Base-by-base conservation (phyloP, 352 stramenopile species). In the Elongisporangium prolatum region DNA sequence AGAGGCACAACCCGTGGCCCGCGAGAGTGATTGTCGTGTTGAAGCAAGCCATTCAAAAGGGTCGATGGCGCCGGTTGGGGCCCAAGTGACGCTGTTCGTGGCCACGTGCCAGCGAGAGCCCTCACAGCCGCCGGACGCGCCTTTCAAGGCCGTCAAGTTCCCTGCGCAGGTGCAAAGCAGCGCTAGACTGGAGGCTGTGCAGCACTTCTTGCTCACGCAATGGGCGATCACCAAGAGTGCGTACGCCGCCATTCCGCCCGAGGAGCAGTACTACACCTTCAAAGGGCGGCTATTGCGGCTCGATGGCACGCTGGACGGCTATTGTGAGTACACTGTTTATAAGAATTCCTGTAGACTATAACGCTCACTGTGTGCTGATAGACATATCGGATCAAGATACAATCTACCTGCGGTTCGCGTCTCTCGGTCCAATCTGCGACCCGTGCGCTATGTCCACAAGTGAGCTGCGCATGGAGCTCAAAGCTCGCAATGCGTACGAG, bases 401-500 rank as follows among this genome's bases (percentile, higher is more conserved):
- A 3, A 81, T 92, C 37, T 90, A 88, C 53, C 53, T 92, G 20
- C 72, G 82, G 4, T 89, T 92, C 37, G 59, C 72, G 21, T 88
- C 74, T 4, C 54, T 90, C 25, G 82, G 82, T 6, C 82, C 78
- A 51, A 76, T 92, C 34, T 79, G 67, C 22, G 80, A 88, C 47
- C 77, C 82, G 10, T 92, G 77, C 72, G 82, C 80, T 6, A 88
- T 92, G 80, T 89, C 80, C 17, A 89, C 80, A 14, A 92, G 80
- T 54, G 82, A 92, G 28, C 61, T 92, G 9, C 75, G 80, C 1
- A 50, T 71, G 9, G 80, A 89, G 47, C 68, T 92, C 5, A 74
- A 85, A 40, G 56, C 62, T 17, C 71, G 80, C 13, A 71, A 80
- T 17, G 77, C 77, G 2, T 92, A 91, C 65, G 67, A 82, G 52